Evolutionary conservation across 2,329 filamentous ascomycete species (phyloP).

Genomic region (Talaromyces sp.): DNA sequence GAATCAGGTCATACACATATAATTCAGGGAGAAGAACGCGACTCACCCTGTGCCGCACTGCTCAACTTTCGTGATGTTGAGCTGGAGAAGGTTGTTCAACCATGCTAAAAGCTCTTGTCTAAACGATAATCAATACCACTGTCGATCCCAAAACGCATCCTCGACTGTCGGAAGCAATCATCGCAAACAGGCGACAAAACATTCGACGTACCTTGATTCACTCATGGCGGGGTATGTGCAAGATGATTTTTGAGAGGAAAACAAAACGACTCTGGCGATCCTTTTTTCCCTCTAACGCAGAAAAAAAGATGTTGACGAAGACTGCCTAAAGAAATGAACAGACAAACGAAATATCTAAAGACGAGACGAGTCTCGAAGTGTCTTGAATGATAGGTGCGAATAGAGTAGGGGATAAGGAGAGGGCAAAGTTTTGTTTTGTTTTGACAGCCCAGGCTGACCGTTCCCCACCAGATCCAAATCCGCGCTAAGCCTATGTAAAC

Average conservation of each 20-base stretch:
- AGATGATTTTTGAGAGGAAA: constrained; percentile 12
- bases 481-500: constrained; percentile 17
- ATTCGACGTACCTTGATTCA: constrained; percentile 59
- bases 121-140: constrained; percentile 19
- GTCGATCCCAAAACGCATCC: not conserved
- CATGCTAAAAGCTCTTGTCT: constrained; percentile 96
- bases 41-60: constrained; percentile 94
- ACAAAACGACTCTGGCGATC: not conserved
- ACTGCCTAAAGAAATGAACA: not conserved
- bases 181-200: constrained; percentile 19
- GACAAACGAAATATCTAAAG: not conserved
- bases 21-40: not conserved
- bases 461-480: constrained; percentile 14
- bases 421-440: constrained; percentile 18
- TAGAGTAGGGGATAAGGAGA: constrained; percentile 2
- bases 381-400: constrained; percentile 10
- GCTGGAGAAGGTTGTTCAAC: constrained; percentile 95
- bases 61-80: constrained; percentile 98
- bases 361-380: constrained; percentile 2
- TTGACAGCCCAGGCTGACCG: constrained; percentile 5
- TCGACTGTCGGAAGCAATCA: not conserved
- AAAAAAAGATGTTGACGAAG: not conserved
- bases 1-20: constrained; percentile 26
- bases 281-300: not conserved
- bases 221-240: constrained; percentile 54